phyloP scores from a whole-genome alignment of 208 protist genomes.

The Herpetomonas tarakana region DNA sequence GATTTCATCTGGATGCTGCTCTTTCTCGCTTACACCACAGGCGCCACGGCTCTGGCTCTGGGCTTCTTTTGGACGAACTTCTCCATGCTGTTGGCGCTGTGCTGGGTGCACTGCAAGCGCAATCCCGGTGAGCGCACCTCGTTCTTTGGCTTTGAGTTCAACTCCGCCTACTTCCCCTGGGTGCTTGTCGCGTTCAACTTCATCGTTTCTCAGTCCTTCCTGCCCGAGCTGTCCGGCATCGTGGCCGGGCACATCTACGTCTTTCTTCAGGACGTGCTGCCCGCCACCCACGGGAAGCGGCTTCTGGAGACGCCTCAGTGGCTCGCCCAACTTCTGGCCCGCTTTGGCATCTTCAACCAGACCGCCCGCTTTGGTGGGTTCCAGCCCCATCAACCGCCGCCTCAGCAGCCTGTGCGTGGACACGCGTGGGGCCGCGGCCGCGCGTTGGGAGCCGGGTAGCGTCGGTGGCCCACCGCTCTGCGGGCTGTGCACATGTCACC shows the following conservation, averaged over 20 bases:
- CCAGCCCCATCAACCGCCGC: neutral
- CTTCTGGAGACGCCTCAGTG: slow-evolving; percentile 54
- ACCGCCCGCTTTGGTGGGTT: neutral
- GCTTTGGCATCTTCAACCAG: neutral
- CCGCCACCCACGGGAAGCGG: slow-evolving; percentile 47
- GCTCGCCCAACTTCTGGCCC: slow-evolving; percentile 32
- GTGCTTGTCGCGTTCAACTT: slow-evolving; percentile 73
- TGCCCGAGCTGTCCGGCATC: slow-evolving; percentile 70
- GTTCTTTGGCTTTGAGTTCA: slow-evolving; percentile 80
- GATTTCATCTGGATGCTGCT: slow-evolving; percentile 80
- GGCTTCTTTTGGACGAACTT: slow-evolving; percentile 50
- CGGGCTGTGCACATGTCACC: too few relatives aligned
- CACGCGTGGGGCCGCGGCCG: neutral
- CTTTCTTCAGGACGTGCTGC: slow-evolving; percentile 78
- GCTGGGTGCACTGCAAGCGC: slow-evolving; percentile 90
- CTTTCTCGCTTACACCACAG: slow-evolving; percentile 33
- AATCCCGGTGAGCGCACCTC: slow-evolving; percentile 51
- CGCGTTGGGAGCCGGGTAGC: neutral
- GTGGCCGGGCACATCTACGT: slow-evolving; percentile 68
- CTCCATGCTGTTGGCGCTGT: slow-evolving; percentile 67
- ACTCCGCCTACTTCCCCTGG: slow-evolving; percentile 80
- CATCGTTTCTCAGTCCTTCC: slow-evolving; percentile 43
- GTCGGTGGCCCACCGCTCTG: too few relatives aligned
- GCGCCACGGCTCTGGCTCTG: slow-evolving; percentile 29
- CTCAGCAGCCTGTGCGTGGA: neutral